Evolutionary conservation across 371 early-diverging fungal species (phyloP).

Genomic region (Rhizopus microsporus): DNA sequence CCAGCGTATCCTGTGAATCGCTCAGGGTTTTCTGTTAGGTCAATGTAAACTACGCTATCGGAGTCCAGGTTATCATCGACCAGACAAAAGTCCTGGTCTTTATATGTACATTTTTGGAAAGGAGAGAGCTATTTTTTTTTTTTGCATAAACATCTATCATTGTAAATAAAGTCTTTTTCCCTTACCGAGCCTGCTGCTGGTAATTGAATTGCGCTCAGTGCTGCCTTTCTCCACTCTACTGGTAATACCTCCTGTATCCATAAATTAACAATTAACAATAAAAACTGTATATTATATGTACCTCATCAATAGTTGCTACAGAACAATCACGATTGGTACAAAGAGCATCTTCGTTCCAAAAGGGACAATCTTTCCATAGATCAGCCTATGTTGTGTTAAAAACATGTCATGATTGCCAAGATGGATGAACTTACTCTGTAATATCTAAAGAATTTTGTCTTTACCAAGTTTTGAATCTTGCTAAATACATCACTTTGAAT

Average conservation of each 20-base stretch:
- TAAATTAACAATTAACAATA: background rate
- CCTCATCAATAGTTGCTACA: conserved; percentile 81
- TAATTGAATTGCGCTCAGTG: conserved; percentile 57
- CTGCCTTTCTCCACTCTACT: conserved; percentile 54
- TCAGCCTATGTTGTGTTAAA: conserved; percentile 62
- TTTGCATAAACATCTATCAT: background rate
- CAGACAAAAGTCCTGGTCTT: conserved; percentile 86
- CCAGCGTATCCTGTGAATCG: conserved; percentile 97
- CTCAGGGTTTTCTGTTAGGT: conserved; percentile 91
- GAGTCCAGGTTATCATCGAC: conserved; percentile 79
- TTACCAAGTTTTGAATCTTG: conserved; percentile 71
- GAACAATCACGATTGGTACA: conserved; percentile 89
- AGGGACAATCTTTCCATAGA: conserved; percentile 88
- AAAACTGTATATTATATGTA: conserved; percentile 22
- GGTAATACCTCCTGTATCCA: conserved; percentile 31
- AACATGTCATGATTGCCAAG: background rate
- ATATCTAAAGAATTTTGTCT: conserved; percentile 86
- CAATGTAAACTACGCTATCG: conserved; percentile 76
- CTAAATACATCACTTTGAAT: conserved; percentile 70
- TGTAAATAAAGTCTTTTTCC: too few species aligned
- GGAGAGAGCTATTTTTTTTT: conserved; percentile 40
- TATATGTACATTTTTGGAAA: conserved; percentile 61
- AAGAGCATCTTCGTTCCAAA: conserved; percentile 84
- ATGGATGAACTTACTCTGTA: conserved; percentile 63
- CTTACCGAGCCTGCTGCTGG: conserved; percentile 53